Evolutionary conservation across 192 early-diverging fungal species (phyloP).

Genomic region (Coemansia sp.): DNA sequence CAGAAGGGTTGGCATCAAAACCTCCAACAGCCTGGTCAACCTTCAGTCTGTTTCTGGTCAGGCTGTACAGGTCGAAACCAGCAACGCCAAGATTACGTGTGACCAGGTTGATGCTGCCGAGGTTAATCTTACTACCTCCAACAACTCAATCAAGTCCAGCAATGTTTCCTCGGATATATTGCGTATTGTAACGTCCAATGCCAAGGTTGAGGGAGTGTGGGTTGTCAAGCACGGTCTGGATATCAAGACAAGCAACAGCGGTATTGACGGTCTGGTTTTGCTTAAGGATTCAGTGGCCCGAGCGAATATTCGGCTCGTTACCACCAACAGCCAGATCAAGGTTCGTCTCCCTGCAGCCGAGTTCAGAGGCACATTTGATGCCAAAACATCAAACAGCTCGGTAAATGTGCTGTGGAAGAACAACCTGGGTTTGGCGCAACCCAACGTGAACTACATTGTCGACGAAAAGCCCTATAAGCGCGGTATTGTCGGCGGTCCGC

Average conservation of each 20-base stretch:
- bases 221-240: slow-evolving; percentile 9
- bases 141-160: slow-evolving; percentile 9
- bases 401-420: slow-evolving; percentile 3
- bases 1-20: neutral
- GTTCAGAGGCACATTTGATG: slow-evolving; percentile 22
- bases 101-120: slow-evolving; percentile 1
- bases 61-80: slow-evolving; percentile 3
- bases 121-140: slow-evolving; percentile 11
- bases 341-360: slow-evolving; percentile 7
- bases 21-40: slow-evolving; percentile 9
- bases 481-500: slow-evolving; percentile 4
- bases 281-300: slow-evolving; percentile 1
- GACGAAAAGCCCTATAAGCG: slow-evolving; percentile 14
- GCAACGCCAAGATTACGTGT: slow-evolving; percentile 12
- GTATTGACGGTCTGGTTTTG: slow-evolving; percentile 4
- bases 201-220: slow-evolving; percentile 22
- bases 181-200: slow-evolving; percentile 12
- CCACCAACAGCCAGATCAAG: slow-evolving; percentile 19
- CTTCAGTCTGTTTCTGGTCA: neutral
- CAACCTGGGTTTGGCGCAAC: neutral
- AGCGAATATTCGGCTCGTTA: slow-evolving; percentile 4
- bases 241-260: slow-evolving; percentile 18
- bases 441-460: slow-evolving; percentile 10
- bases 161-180: slow-evolving; percentile 1
- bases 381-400: slow-evolving; percentile 10